Evolutionary conservation across 257 asterid species (phyloP), one percentile per base, ranked within the genome.

Genomic region (Nemophila menziesii): DNA sequence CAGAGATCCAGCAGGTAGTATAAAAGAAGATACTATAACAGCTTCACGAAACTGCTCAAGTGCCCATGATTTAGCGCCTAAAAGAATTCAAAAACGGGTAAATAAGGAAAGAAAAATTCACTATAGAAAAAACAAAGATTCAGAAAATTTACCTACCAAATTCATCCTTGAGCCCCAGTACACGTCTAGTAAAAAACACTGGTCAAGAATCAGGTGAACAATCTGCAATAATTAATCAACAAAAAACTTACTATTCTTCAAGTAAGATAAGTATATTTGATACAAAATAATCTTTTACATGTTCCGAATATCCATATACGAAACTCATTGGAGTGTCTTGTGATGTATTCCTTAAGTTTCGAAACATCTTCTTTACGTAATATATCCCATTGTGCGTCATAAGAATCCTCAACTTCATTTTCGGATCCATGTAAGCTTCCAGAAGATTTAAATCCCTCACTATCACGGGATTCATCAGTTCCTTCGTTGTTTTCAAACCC

Each of bases 1-100:
- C 12, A 96, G 99, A 52, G 96, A 90, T 58, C 99, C 99, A 51
- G 94, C 99, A 39, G 99, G 99, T 72, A 90, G 57, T 69, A 85
- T 71, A 66, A 90, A 56, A 63, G n/a, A n/a, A n/a, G n/a, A n/a
- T n/a, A n/a, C n/a, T n/a, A n/a, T n/a, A n/a, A 94, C 99, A 66
- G 85, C 94, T 34, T 94, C 96, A 17, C 72, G 61, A 49, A 48
- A 65, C 49, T 90, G 99, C 61, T 79, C 82, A 63, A 85, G 77
- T 15, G 75, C 77, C 96, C 96, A 90, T 39, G 96, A 94, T 56
- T 85, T 78, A 55, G 85, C 71, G 62, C 65, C 99, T 90, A 65
- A 64, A 62, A 55, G n/a, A n/a, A n/a, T n/a, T n/a, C n/a, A n/a
- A 54, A 62, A 60, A 23, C n/a, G 21, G 33, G 55, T 45, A 40